phyloP scores from a whole-genome alignment of 1,284 basidiomycete genomes.

The Puccinia hordei region DNA sequence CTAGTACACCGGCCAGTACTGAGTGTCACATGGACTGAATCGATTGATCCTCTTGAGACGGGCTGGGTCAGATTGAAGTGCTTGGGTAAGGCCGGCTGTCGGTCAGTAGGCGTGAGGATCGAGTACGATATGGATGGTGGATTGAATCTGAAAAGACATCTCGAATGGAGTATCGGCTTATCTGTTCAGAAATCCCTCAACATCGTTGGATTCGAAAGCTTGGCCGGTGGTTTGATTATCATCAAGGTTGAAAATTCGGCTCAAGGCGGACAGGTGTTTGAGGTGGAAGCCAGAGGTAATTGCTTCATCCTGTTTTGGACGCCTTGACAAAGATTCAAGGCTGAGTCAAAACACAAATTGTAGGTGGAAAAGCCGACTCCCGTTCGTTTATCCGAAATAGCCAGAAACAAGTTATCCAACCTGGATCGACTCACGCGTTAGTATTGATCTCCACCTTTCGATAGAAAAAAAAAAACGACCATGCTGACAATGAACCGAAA shows the following conservation, averaged over 20 bases:
- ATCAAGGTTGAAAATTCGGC: conserved; percentile 26
- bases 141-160: conserved; percentile 11
- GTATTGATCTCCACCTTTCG: neutral
- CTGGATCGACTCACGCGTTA: conserved; percentile 14
- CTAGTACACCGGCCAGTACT: conserved; percentile 22
- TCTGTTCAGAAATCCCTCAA: conserved; percentile 22
- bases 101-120: conserved; percentile 3
- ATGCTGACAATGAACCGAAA: neutral
- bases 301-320: neutral
- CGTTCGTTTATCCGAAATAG: neutral
- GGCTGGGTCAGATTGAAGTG: conserved; percentile 22
- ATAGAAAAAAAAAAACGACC: neutral
- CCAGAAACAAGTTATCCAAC: conserved; percentile 30
- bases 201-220: conserved; percentile 21
- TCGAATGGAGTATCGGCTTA: conserved; percentile 20
- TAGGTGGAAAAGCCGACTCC: conserved; percentile 15
- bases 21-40: neutral
- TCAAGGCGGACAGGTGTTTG: conserved; percentile 20
- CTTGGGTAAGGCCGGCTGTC: conserved; percentile 22
- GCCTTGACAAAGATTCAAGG: neutral
- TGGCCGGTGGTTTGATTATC: conserved; percentile 4
- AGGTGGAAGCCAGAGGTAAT: conserved; percentile 27
- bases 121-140: conserved; percentile 20
- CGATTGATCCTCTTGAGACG: neutral
- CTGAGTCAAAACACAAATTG: neutral